These are phyloP conservation scores for Thraustochytrium striatum DNA, from an alignment of 352 stramenopile genomes.

Conservation along the genomic window DNA sequence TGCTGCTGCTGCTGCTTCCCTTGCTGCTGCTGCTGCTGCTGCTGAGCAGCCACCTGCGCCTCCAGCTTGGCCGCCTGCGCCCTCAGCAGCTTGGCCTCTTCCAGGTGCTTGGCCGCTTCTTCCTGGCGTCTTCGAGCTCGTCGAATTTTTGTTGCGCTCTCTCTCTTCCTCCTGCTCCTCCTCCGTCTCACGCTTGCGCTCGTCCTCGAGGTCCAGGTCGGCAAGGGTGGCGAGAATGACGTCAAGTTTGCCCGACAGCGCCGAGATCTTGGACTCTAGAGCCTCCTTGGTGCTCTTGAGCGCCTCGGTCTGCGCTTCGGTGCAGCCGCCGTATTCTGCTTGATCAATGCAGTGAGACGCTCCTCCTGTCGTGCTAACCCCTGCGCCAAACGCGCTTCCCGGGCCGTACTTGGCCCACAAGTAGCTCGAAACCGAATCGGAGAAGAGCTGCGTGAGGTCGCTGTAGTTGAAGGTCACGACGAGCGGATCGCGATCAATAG, in stretches of 20 bases:
- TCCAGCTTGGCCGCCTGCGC: no score
- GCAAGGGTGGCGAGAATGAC: not conserved
- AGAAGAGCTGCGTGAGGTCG: slow-evolving; percentile 37
- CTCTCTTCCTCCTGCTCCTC: no score
- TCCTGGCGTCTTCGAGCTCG: no score
- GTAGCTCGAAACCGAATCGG: slow-evolving; percentile 28
- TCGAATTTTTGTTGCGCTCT: no score
- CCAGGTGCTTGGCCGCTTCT: no score
- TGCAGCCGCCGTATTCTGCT: not conserved
- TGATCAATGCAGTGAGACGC: not conserved
- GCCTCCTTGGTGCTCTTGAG: not conserved
- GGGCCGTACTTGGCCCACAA: slow-evolving; percentile 32
- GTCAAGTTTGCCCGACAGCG: not conserved
- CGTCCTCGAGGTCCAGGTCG: not conserved
- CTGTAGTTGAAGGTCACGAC: slow-evolving; percentile 31
- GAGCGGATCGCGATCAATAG: not conserved
- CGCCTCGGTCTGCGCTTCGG: not conserved
- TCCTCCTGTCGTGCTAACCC: no score
- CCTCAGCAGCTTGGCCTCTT: no score
- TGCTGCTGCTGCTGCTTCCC: no score
- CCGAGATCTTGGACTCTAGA: not conserved
- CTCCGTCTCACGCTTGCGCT: no score
- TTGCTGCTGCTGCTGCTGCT: not conserved
- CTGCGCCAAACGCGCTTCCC: no score
- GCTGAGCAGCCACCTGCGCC: no score